Base-by-base conservation (phyloP, 2,329 filamentous ascomycete species). In the Sphaerulina populicola region DNA sequence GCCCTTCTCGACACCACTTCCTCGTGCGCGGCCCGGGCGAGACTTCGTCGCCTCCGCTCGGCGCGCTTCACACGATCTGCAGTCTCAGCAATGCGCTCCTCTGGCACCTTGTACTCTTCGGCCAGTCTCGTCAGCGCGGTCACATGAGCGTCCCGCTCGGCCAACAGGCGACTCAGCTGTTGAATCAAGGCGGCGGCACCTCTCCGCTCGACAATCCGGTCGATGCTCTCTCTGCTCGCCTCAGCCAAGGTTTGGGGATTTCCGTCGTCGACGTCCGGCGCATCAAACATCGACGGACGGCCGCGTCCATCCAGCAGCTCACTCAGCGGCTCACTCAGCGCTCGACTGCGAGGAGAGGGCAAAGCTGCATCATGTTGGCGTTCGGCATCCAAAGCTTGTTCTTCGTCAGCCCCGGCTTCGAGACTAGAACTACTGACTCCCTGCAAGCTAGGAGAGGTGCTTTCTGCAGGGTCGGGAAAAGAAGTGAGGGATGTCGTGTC, bases 81-180 rank as follows among this genome's bases (percentile, higher is more conserved):
- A 42, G 61, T 59, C 36, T 62, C 64, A 8, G 51, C 54, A 33
- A 67, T 59, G 4, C 62, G 54, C 15, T 60, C 56, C 14, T 50
- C 37, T 4, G 64, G 64, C 7, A 66, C 57, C 12, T 62, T 63
- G 45, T 63, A 65, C 48, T 67, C 64, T 47, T 67, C 62, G 9
- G 61, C 62, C 14, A 67, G 47, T 7, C 63, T 57, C 23, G 60
- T 65, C 44, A 67, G 52, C 9, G 64, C 64, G 10, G 64, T 66
- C 18, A 67, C 61, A 51, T 66, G 63, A 8, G 64, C 64, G 58
- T 67, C 64, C 21, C 64, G 53, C 53, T 66, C 60, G 11, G 64
- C 64, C 15, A 67, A 53, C 29, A 64, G 48, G 7, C 52, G 54
- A 6, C 62, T 56, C 38, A 67, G 49, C 35, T 63, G 56, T 27